Percentiles rank a stretch among this genome's conserved stretches.
These are phyloP conservation scores for Boletus reticulatus DNA, from an alignment of 768 basidiomycete species.

Conservation along the genomic window DNA sequence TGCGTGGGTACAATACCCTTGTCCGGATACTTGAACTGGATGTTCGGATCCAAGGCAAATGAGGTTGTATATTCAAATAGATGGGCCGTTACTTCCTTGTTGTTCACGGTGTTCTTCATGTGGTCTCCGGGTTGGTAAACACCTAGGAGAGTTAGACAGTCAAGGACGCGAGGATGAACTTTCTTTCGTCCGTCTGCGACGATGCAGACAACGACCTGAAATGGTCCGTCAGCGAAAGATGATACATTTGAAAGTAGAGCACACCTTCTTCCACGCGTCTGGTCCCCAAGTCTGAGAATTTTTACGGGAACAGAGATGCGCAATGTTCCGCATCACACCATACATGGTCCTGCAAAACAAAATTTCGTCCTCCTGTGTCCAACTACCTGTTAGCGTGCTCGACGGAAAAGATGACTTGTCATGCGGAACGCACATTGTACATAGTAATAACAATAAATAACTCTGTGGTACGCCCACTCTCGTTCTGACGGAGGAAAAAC, in stretches of 20 bases:
- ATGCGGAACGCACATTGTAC: conserved; percentile 75
- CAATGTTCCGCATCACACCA: conserved; percentile 89
- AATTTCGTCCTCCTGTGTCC: conserved; percentile 75
- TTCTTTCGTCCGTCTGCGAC: conserved; percentile 87
- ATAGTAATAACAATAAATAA: conserved; percentile 94
- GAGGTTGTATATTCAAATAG: conserved; percentile 87
- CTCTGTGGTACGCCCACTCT: conserved; percentile 78
- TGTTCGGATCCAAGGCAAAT: conserved; percentile 72
- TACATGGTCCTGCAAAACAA: conserved; percentile 91
- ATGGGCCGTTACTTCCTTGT: conserved; percentile 68
- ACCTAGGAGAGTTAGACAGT: conserved; percentile 88
- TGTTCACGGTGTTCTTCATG: conserved; percentile 65
- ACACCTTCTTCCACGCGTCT: conserved; percentile 93
- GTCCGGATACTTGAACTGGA: conserved; percentile 86
- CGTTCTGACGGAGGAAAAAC: conserved; percentile 83
- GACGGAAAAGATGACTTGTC: neutral
- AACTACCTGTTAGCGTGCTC: conserved; percentile 9
- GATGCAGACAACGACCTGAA: conserved; percentile 86
- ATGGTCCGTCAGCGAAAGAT: neutral
- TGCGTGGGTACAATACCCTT: conserved; percentile 95
- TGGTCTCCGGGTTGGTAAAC: conserved; percentile 78
- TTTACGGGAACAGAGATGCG: conserved; percentile 79
- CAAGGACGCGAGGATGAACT: conserved; percentile 79
- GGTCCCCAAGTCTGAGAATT: conserved; percentile 94
- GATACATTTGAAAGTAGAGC: neutral